Conservation (phyloP, 768 basidiomycete species). For the Leccinum sublutescens region DNA sequence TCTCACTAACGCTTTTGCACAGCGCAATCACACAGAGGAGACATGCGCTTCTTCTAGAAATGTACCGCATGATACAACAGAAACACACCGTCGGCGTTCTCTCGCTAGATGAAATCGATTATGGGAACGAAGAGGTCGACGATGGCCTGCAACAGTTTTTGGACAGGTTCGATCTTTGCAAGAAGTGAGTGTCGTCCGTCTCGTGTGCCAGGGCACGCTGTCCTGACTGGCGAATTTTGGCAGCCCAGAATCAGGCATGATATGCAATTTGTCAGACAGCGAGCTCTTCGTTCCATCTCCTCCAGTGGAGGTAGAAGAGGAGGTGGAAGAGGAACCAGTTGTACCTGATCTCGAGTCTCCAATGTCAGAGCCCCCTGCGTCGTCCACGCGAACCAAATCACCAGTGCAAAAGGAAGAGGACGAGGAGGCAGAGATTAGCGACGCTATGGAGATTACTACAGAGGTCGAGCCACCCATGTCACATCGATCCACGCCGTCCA, state of each 20-base stretch:
- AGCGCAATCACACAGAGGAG: conserved; percentile 65
- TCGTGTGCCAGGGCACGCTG: conserved; percentile 1
- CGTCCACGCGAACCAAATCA: conserved; percentile 24
- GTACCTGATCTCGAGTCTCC: conserved; percentile 29
- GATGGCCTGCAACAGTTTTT: conserved; percentile 48
- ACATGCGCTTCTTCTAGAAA: conserved; percentile 69
- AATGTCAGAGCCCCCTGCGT: conserved; percentile 34
- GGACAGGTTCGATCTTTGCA: conserved; percentile 52
- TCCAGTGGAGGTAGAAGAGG: conserved; percentile 9
- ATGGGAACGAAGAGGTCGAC: conserved; percentile 33
- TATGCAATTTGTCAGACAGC: conserved; percentile 36
- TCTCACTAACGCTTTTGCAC: neutral
- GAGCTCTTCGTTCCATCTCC: conserved; percentile 28
- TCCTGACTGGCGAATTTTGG: conserved; percentile 7
- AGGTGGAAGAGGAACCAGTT: conserved; percentile 7
- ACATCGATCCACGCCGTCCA: conserved; percentile 17
- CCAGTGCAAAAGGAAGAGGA: conserved; percentile 25
- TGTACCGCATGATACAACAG: conserved; percentile 63
- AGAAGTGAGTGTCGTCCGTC: conserved; percentile 40
- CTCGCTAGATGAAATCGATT: conserved; percentile 37
- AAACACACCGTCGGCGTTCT: conserved; percentile 46
- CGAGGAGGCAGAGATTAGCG: conserved; percentile 24
- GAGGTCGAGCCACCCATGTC: conserved; percentile 16
- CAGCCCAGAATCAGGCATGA: conserved; percentile 43
- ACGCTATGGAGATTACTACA: conserved; percentile 5